Base-by-base conservation (phyloP, 441 rosid species). In the Adansonia grandidieri region DNA sequence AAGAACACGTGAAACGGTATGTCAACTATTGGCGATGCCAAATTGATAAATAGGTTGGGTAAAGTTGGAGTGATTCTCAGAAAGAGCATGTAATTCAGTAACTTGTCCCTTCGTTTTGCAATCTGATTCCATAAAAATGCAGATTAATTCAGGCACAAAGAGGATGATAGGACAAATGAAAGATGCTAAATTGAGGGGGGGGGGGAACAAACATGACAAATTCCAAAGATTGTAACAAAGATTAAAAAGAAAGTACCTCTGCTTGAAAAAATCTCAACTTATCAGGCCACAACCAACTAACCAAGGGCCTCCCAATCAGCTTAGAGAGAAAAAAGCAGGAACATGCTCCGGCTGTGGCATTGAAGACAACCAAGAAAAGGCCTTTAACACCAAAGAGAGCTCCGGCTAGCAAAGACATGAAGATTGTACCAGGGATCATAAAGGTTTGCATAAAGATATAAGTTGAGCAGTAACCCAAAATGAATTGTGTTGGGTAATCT, bases 361-460 rank as follows among this genome's bases (percentile, higher is more conserved):
- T 96, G 85, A 94, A 89, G 81, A 96, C 93, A 78, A 96, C 99
- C 63, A 96, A 81, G 82, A 96, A 42, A 78, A 94, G 88, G 66
- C 98, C 99, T 86, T 92, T 89, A 48, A 92, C 97, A 0, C 99
- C 99, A 84, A 92, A 96, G 77, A 96, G 97, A 60, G 99, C 99
- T 74, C 99, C 99, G 40, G 99, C 99, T 10, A 96, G 94, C 82
- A 92, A 78, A 64, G 99, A 96, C 98, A 96, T 92, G 87, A 96
- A 96, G 88, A 96, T 91, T n/a, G 99, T 96, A 82, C 99, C 99
- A 20, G 99, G 99, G 79, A 96, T 96, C 99, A 96, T 96, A 75
- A 96, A 96, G 17, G 98, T 94, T 87, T 96, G 99, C 98, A 94
- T 96, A 87, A 96, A 96, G 84, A 96, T 94, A 83, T 96, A 96